Percentiles rank a stretch among this genome's conserved stretches.
Conservation (phyloP, 305 asterid species). For the Rubia tinctorum region DNA sequence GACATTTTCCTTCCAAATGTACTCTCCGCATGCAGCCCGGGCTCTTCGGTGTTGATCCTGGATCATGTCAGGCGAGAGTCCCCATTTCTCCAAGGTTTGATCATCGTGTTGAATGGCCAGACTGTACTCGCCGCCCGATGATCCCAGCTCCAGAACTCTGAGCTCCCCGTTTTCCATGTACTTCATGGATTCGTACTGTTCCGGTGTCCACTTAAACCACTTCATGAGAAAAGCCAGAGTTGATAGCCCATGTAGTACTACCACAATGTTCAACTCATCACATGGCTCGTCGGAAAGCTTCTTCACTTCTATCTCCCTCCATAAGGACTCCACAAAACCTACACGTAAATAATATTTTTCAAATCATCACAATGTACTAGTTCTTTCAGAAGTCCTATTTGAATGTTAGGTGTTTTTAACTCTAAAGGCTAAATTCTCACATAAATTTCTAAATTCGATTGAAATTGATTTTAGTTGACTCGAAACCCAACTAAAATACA, state of each 20-base stretch:
- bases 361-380: too few relatives aligned
- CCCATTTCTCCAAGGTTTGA: slow-evolving; percentile 61
- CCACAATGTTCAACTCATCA: slow-evolving; percentile 53
- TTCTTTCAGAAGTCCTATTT: too few relatives aligned
- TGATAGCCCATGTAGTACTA: slow-evolving; percentile 67
- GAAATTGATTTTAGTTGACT: too few relatives aligned
- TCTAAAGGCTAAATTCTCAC: too few relatives aligned
- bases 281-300: slow-evolving; percentile 38
- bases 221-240: slow-evolving; percentile 71
- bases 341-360: background rate
- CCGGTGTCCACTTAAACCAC: slow-evolving; percentile 88
- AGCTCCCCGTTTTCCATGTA: slow-evolving; percentile 56
- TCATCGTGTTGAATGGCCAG: slow-evolving; percentile 61
- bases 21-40: slow-evolving; percentile 16
- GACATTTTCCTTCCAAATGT: slow-evolving; percentile 40
- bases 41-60: slow-evolving; percentile 70
- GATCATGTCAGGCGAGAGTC: slow-evolving; percentile 68
- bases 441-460: too few relatives aligned
- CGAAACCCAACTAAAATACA: too few relatives aligned
- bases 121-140: slow-evolving; percentile 68
- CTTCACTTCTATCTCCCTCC: slow-evolving; percentile 81
- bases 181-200: slow-evolving; percentile 69
- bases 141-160: slow-evolving; percentile 70
- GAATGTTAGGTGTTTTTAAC: too few relatives aligned
- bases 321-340: slow-evolving; percentile 77